Percentiles rank a stretch among this genome's conserved stretches.
phyloP scores from a whole-genome alignment of 108 stramenopile species.

The Fragilaria radians region DNA sequence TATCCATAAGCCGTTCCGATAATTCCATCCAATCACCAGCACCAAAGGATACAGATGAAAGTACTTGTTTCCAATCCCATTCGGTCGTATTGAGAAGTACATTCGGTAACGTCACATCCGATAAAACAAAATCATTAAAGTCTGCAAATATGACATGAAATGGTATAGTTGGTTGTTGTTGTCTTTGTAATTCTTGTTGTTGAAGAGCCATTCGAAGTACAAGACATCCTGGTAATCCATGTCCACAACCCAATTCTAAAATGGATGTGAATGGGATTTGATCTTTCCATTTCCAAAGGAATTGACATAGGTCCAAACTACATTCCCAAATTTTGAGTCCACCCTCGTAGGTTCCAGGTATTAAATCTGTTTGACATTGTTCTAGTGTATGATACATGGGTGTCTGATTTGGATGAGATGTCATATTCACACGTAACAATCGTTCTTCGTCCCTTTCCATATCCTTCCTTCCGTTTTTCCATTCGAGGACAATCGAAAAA shows the following conservation, averaged over 20 bases:
- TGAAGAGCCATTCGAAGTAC: slow-evolving; percentile 32
- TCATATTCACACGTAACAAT: too few relatives aligned
- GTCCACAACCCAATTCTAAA: slow-evolving; percentile 74
- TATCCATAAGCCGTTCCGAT: slow-evolving; percentile 30
- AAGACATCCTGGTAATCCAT: slow-evolving; percentile 63
- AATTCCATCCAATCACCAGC: slow-evolving; percentile 66
- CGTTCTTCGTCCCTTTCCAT: too few relatives aligned
- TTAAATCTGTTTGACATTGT: slow-evolving; percentile 26
- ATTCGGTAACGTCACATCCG: slow-evolving; percentile 54
- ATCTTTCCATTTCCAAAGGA: slow-evolving; percentile 18
- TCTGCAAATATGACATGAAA: slow-evolving; percentile 39
- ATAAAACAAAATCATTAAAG: slow-evolving; percentile 56
- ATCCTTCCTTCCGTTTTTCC: too few relatives aligned
- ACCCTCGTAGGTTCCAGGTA: slow-evolving; percentile 81
- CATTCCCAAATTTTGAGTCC: slow-evolving; percentile 85
- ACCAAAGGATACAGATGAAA: slow-evolving; percentile 30
- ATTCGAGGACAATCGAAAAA: too few relatives aligned
- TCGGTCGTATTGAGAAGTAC: slow-evolving; percentile 32
- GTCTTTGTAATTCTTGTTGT: neutral
- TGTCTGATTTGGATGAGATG: too few relatives aligned
- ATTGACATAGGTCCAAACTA: slow-evolving; percentile 66
- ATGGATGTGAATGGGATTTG: slow-evolving; percentile 12
- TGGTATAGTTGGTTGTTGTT: neutral
- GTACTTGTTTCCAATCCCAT: slow-evolving; percentile 6
- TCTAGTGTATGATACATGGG: too few relatives aligned